Base-by-base conservation (phyloP, 352 stramenopile genomes). In the Globisporangium paroecandrum region DNA sequence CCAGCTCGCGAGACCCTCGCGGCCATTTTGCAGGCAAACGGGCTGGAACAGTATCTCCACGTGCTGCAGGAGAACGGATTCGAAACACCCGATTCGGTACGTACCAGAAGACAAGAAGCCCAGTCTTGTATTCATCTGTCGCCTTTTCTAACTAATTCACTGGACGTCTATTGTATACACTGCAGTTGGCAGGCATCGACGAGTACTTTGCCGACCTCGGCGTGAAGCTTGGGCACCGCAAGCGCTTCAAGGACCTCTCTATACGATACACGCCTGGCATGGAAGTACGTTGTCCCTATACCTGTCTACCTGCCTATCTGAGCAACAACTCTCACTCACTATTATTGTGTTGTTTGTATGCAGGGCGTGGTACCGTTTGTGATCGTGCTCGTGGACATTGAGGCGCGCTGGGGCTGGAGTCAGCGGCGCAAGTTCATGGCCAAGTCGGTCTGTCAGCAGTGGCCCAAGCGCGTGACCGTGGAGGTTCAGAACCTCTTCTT, bases 61-160 rank as follows among this genome's bases (percentile, higher is more conserved):
- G 62, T 68, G 62, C 62, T 68, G 15, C 62, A 55, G 24, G 62
- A 68, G 34, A 68, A 68, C 55, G 62, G 62, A 9, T 68, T 68
- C 34, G 62, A 68, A 24, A 62, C 62, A 12, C 51, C 24, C 24
- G 60, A 55, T 25, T 65, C 46, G 60, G 60, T 58, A 58, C 46
- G 60, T 57, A 41, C 43, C 43, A 51, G 43, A 10, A 36, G 9
- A 13, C 49, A 9, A 25, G 46, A 9, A 27, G 22, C 9, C 27
- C 49, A 18, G 10, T 2, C 5, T 58, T 25, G 8, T 9, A 18
- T 36, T 6, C 27, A 5, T n/a, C 24, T 36, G 8, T 36, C 24
- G 18, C 25, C 1, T 34, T 7, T 36, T 32, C 56, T 62, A 22
- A 54, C 38, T 59, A 59, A 59, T 27, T 32, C 27, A 5, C 15